A percentile compares a stretch with the other conserved stretches of the same genome.
These are phyloP conservation scores for Diplodia mutila DNA, from an alignment of 2,329 filamentous ascomycete genomes.

Conservation along the genomic window DNA sequence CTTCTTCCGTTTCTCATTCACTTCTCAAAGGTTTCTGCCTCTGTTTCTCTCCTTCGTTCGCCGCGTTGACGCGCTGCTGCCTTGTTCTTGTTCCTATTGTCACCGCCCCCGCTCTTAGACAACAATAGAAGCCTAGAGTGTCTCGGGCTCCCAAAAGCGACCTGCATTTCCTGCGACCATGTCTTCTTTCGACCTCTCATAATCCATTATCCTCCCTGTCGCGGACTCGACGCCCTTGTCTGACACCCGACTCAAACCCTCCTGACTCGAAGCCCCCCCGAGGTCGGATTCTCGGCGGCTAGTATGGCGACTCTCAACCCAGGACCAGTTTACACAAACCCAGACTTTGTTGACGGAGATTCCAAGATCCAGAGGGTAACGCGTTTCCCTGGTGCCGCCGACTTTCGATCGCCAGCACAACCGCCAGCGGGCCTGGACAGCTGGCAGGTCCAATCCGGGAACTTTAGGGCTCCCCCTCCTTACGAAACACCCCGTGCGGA, in stretches of 20 bases:
- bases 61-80: not conserved
- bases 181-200: constrained; percentile 20
- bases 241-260: constrained; percentile 3
- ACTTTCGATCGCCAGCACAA: constrained; percentile 26
- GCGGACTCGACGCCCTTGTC: constrained; percentile 11
- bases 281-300: not conserved
- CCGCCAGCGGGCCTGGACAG: constrained; percentile 15
- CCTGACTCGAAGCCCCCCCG: constrained; percentile 11
- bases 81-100: constrained; percentile 5
- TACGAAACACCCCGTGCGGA: constrained; percentile 6
- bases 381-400: constrained; percentile 23
- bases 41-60: constrained; percentile 29
- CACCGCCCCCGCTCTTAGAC: constrained; percentile 7
- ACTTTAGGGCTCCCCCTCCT: constrained; percentile 15
- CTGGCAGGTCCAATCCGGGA: constrained; percentile 12
- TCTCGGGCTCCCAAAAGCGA: constrained; percentile 19
- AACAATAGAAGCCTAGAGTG: constrained; percentile 21
- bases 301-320: constrained; percentile 32
- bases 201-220: constrained; percentile 9
- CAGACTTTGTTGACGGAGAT: constrained; percentile 27
- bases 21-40: constrained; percentile 27
- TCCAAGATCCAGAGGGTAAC: constrained; percentile 28
- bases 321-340: constrained; percentile 26
- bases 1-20: constrained; percentile 28
- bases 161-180: constrained; percentile 8